phyloP scores from a whole-genome alignment of 1,284 basidiomycete species.

The Xerocomus amazonicus region DNA sequence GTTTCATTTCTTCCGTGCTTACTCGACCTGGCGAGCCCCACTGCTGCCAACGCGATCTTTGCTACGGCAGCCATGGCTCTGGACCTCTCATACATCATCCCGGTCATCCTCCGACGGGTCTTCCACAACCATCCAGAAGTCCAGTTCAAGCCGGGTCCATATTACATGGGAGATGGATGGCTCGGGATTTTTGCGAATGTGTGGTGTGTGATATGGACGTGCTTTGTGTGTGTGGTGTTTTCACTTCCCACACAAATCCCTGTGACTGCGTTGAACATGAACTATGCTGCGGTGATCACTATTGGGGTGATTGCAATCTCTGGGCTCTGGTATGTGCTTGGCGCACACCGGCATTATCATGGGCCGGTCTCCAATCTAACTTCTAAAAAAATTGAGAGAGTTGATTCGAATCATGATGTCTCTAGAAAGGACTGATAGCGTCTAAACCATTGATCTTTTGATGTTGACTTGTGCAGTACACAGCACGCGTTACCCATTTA shows the following conservation, averaged over 20 bases:
- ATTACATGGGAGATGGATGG: slow-evolving; percentile 75
- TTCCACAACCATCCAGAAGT: slow-evolving; percentile 83
- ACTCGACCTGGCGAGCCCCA: slow-evolving; percentile 72
- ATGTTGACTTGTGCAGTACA: too few relatives aligned
- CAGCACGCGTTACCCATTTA: too few relatives aligned
- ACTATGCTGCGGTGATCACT: slow-evolving; percentile 22
- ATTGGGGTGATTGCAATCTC: slow-evolving; percentile 29
- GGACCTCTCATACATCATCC: slow-evolving; percentile 72
- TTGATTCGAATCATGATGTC: background rate
- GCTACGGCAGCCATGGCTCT: slow-evolving; percentile 72
- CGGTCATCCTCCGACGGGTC: slow-evolving; percentile 67
- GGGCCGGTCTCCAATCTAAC: slow-evolving; percentile 27
- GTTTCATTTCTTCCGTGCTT: slow-evolving; percentile 69
- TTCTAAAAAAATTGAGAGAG: background rate
- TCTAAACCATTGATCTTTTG: too few relatives aligned
- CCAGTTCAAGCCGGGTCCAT: slow-evolving; percentile 84
- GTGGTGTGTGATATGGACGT: slow-evolving; percentile 66
- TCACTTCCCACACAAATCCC: slow-evolving; percentile 70
- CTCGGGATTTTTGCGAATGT: slow-evolving; percentile 65
- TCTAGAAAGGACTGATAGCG: slow-evolving; percentile 5
- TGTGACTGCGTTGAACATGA: slow-evolving; percentile 48
- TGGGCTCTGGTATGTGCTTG: slow-evolving; percentile 22
- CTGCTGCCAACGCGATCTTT: slow-evolving; percentile 84
- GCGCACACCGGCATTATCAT: slow-evolving; percentile 30
- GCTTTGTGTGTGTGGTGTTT: slow-evolving; percentile 69